Evolutionary conservation across 495 filamentous ascomycete genomes (phyloP), one percentile per base, ranked within the genome.

Genomic region (Penicillium egyptiacum): DNA sequence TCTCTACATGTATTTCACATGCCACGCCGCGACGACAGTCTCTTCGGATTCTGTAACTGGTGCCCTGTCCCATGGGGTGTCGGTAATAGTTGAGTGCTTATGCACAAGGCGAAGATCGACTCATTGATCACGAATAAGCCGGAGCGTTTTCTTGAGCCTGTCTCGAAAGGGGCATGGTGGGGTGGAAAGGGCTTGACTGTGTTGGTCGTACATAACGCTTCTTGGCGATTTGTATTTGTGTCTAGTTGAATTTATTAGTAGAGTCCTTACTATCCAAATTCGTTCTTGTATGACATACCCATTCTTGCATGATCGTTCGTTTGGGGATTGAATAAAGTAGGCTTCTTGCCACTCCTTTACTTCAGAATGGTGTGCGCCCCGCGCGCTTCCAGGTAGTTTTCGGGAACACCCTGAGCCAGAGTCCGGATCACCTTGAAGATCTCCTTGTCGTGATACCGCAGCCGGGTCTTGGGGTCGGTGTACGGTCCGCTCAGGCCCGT

Each of bases 341-440:
- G 4, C 16, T 7, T 16, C 33, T 16, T 25, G 42, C 17, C 12
- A 22, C 7, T 37, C 17, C 30, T 23, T 82, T 79, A 92, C 78
- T 98, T 98, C 59, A 98, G 70, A 22, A 98, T 84, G 0, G 92
- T 91, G 75, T 98, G 92, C 12, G 94, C 94, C 20, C 90, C 93
- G 61, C 94, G 81, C 8, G 91, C 84, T 65, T 92, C 93, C 46
- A 98, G 74, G 70, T 93, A 97, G 58, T 83, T 85, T 75, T 98
- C 94, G 8, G 88, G 85, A 10, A 86, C 82, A 14, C 89, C 89
- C 60, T 92, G 90, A 3, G 84, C 85, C 56, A 98, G 69, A 16
- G 77, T 83, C 56, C 90, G 80, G 35, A 97, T 84, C 20, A 89
- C 85, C 16, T 79, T 81, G 75, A 95, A 98, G 26, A 97, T 82